Evolutionary conservation across 2,329 filamentous ascomycete species (phyloP).

Genomic region (Pyrenophora graminea): DNA sequence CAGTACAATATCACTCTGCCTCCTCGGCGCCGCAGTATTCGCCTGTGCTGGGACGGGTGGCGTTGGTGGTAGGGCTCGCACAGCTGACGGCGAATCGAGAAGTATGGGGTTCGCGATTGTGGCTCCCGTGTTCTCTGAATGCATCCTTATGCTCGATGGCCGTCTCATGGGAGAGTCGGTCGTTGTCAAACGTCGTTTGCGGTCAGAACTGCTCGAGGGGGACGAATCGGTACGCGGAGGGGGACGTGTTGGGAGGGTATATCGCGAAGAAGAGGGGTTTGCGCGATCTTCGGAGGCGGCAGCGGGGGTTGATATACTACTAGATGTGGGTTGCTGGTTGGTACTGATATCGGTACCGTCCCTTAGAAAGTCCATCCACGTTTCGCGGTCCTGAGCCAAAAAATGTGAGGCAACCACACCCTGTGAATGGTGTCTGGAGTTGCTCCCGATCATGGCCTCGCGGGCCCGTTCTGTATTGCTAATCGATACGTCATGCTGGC

Average conservation of each 20-base stretch:
- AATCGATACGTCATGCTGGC: conserved; percentile 17
- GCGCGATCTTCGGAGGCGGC: conserved; percentile 12
- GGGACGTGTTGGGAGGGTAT: conserved; percentile 27
- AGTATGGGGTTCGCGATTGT: conserved; percentile 30
- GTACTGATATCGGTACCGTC: conserved; percentile 22
- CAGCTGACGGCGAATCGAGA: conserved; percentile 26
- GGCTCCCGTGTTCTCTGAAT: conserved; percentile 18
- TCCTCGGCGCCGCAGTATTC: conserved; percentile 16
- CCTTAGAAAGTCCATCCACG: conserved; percentile 44
- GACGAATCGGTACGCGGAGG: conserved; percentile 22
- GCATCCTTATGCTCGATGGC: conserved; percentile 33
- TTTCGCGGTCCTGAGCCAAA: conserved; percentile 37
- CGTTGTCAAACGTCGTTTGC: conserved; percentile 44
- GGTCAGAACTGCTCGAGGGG: conserved; percentile 33
- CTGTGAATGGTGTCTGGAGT: conserved; percentile 18
- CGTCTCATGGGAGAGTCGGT: conserved; percentile 39
- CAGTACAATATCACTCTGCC: conserved; percentile 57
- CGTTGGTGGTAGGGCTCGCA: conserved; percentile 14
- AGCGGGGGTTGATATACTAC: conserved; percentile 6
- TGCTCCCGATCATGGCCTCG: conserved; percentile 5
- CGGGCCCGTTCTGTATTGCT: conserved; percentile 10
- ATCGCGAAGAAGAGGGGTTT: conserved; percentile 17
- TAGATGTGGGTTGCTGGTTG: conserved; percentile 12
- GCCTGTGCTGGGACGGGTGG: conserved; percentile 18
- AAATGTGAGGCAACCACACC: conserved; percentile 37